A percentile compares a stretch with the other conserved stretches of the same genome.
Evolutionary conservation across 2,329 filamentous ascomycete genomes (phyloP).

Genomic region (Phaeosphaeria sp.): DNA sequence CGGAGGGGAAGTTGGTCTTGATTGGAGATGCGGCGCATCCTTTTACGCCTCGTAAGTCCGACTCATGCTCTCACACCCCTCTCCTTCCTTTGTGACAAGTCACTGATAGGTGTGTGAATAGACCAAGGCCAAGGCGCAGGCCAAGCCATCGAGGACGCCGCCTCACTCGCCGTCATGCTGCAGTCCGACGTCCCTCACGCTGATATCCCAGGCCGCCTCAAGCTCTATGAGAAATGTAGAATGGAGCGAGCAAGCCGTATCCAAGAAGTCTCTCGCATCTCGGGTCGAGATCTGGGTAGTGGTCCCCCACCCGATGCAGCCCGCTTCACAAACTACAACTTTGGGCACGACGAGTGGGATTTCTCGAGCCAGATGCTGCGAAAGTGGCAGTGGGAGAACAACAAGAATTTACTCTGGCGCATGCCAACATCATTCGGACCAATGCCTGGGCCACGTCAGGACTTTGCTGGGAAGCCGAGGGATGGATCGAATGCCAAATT

Average conservation of each 20-base stretch:
- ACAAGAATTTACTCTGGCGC: conserved; percentile 44
- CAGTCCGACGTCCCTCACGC: conserved; percentile 51
- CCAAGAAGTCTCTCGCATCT: conserved; percentile 64
- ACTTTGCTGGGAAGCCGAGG: conserved; percentile 26
- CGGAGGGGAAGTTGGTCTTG: conserved; percentile 61
- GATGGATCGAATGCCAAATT: conserved; percentile 40
- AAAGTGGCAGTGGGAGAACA: conserved; percentile 58
- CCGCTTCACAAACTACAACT: conserved; percentile 59
- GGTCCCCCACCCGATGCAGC: conserved; percentile 41
- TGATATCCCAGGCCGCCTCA: conserved; percentile 63
- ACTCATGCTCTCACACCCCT: not conserved
- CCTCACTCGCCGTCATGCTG: conserved; percentile 64
- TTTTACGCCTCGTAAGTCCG: conserved; percentile 63
- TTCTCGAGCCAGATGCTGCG: conserved; percentile 59
- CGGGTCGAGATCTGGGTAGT: conserved; percentile 56
- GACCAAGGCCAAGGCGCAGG: conserved; percentile 68
- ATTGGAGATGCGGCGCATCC: conserved; percentile 74
- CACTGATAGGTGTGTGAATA: too few relatives aligned
- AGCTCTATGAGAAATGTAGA: conserved; percentile 66
- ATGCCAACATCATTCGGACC: conserved; percentile 54
- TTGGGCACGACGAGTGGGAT: conserved; percentile 66
- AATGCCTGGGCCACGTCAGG: conserved; percentile 50
- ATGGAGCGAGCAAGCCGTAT: conserved; percentile 64
- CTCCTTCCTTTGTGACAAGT: too few relatives aligned
- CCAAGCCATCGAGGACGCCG: conserved; percentile 72